A percentile compares a stretch with the other conserved stretches of the same genome.
Evolutionary conservation across 139 green algal genomes (phyloP).

Genomic region (Chlorella vulgaris): DNA sequence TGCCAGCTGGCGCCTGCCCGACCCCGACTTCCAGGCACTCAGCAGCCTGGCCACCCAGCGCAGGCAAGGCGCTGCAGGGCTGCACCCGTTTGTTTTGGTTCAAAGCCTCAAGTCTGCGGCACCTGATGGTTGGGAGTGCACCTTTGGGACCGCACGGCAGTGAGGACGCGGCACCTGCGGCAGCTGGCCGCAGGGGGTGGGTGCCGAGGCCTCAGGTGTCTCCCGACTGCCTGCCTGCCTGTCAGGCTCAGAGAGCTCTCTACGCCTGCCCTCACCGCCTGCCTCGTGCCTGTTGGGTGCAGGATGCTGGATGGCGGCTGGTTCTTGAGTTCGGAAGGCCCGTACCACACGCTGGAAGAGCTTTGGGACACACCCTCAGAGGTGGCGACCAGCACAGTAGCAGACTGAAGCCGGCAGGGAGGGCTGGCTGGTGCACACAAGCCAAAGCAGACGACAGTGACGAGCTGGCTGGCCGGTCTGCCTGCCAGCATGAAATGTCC

Average conservation of each 20-base stretch:
- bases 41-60: slow-evolving; percentile 2
- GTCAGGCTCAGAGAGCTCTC: neutral
- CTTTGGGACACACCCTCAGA: slow-evolving; percentile 17
- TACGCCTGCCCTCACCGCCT: neutral
- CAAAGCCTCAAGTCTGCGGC: too few relatives aligned
- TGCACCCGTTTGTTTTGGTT: too few relatives aligned
- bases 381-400: neutral
- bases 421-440: too few relatives aligned
- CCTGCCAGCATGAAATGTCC: too few relatives aligned
- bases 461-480: too few relatives aligned
- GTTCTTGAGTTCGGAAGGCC: slow-evolving; percentile 5
- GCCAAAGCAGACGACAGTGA: too few relatives aligned
- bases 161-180: too few relatives aligned
- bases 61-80: too few relatives aligned
- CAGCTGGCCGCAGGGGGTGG: too few relatives aligned
- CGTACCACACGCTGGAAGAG: slow-evolving; percentile 28
- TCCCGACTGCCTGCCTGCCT: neutral
- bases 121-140: too few relatives aligned
- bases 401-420: neutral
- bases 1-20: slow-evolving; percentile 21
- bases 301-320: slow-evolving; percentile 37
- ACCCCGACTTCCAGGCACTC: slow-evolving; percentile 25
- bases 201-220: neutral
- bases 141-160: too few relatives aligned
- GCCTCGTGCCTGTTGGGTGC: neutral